A percentile compares a stretch with the other conserved stretches of the same genome.
Conservation (phyloP, 306 rosid species). For the Malus fusca region DNA sequence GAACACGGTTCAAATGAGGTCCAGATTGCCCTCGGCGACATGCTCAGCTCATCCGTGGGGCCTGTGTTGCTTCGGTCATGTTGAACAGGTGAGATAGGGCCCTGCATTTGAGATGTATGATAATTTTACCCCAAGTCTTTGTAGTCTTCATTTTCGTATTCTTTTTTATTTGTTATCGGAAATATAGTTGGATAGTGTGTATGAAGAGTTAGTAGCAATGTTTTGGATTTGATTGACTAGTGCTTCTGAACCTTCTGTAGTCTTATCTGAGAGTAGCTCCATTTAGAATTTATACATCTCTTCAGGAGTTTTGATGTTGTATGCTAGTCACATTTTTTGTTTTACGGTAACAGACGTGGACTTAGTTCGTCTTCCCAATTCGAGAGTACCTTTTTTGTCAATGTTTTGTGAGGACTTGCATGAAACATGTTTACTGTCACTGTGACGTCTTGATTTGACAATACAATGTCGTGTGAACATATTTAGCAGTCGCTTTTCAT, state of each 20-base stretch:
- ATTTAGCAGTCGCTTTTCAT: background rate
- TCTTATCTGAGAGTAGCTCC: conserved; percentile 40
- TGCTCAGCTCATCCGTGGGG: conserved; percentile 80
- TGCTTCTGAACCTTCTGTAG: conserved; percentile 34
- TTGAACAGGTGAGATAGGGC: conserved; percentile 40
- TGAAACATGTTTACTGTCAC: too few species aligned
- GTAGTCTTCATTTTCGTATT: conserved; percentile 29
- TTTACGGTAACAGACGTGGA: too few species aligned
- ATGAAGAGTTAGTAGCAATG: conserved; percentile 41
- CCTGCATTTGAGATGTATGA: conserved; percentile 49
- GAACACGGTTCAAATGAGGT: conserved; percentile 94
- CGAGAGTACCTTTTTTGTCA: too few species aligned
- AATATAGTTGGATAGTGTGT: conserved; percentile 43
- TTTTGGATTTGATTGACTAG: conserved; percentile 37
- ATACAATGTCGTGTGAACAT: background rate
- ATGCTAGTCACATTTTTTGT: conserved; percentile 16
- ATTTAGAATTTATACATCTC: conserved; percentile 26
- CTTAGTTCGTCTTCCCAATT: too few species aligned
- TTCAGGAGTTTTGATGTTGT: conserved; percentile 42
- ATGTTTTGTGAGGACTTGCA: too few species aligned
- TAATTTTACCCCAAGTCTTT: conserved; percentile 28
- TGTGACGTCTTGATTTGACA: too few species aligned
- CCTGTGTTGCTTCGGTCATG: conserved; percentile 73
- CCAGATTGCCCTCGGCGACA: conserved; percentile 80
- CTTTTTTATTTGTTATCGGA: conserved; percentile 20